Conservation (phyloP, 257 asterid species). For the Solanum stenotomum region DNA sequence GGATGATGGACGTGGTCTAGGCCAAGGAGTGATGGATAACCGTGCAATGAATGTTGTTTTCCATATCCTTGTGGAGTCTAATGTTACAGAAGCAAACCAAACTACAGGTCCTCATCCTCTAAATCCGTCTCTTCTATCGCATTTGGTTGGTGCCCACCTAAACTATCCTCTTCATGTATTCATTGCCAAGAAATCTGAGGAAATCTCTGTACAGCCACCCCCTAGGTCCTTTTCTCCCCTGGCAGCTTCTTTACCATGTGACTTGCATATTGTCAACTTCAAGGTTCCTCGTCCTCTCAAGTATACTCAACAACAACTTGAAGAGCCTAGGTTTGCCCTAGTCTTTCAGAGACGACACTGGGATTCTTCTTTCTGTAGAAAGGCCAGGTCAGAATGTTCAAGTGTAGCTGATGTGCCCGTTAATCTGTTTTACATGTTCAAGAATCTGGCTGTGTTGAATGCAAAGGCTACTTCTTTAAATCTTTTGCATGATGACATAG, state of each 20-base stretch:
- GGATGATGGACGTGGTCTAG: conserved; percentile 96
- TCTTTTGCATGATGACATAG: conserved; percentile 72
- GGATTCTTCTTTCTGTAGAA: conserved; percentile 66
- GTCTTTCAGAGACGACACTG: conserved; percentile 61
- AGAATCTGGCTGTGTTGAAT: conserved; percentile 46
- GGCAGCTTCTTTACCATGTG: conserved; percentile 72
- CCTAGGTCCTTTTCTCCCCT: conserved; percentile 87
- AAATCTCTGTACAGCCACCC: conserved; percentile 88
- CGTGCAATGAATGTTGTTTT: conserved; percentile 76
- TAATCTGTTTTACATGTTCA: conserved; percentile 72
- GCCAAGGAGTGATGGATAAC: conserved; percentile 96
- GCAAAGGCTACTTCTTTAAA: conserved; percentile 69
- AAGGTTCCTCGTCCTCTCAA: conserved; percentile 79
- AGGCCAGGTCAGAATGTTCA: conserved; percentile 62
- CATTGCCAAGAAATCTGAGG: conserved; percentile 74
- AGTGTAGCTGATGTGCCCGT: conserved; percentile 61
- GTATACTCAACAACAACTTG: conserved; percentile 53
- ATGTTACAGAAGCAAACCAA: conserved; percentile 43
- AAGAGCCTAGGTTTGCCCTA: conserved; percentile 54
- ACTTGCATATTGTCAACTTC: conserved; percentile 77
- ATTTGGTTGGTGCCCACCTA: conserved; percentile 73
- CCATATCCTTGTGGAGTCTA: conserved; percentile 63
- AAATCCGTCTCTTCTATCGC: conserved; percentile 87
- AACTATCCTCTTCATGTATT: conserved; percentile 64
- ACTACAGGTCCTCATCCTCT: conserved; percentile 32